Evolutionary conservation across 2,329 filamentous ascomycete genomes (phyloP).

Genomic region (Incumbomyces lentus): DNA sequence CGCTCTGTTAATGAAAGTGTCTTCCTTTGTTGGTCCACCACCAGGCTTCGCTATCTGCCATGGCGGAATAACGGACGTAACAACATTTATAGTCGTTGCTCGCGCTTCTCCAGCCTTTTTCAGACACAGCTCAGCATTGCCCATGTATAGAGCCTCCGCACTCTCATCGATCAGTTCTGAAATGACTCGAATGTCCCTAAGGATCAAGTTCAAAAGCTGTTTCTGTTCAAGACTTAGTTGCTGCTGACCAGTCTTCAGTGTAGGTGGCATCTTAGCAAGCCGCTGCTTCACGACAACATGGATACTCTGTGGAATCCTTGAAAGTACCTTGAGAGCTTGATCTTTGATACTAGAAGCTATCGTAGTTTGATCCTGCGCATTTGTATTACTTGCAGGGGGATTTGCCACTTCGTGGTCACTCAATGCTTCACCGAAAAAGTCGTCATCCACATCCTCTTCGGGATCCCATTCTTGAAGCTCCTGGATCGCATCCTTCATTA

Average conservation of each 20-base stretch:
- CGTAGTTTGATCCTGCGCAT: constrained; percentile 23
- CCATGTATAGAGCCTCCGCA: constrained; percentile 37
- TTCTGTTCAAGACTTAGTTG: constrained; percentile 13
- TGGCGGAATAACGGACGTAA: constrained; percentile 13
- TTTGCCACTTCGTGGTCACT: constrained; percentile 13
- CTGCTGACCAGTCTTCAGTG: not conserved
- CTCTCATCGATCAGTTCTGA: constrained; percentile 35
- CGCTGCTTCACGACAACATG: constrained; percentile 33
- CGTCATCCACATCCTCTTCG: constrained; percentile 47
- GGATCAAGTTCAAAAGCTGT: constrained; percentile 27
- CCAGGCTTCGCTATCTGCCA: constrained; percentile 2
- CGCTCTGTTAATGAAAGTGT: constrained; percentile 25
- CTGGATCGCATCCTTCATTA: constrained; percentile 69
- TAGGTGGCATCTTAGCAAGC: constrained; percentile 25
- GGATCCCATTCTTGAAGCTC: constrained; percentile 85
- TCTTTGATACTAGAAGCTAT: constrained; percentile 33
- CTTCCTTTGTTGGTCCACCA: constrained; percentile 19
- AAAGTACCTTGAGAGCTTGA: constrained; percentile 31
- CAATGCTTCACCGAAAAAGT: constrained; percentile 16
- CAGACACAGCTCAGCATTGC: constrained; percentile 24
- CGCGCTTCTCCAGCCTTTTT: constrained; percentile 20
- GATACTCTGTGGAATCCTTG: constrained; percentile 34
- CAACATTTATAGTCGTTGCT: constrained; percentile 17
- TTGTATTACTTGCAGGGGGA: not conserved
- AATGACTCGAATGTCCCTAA: constrained; percentile 27